Conservation (phyloP, 176 grass and related monocot genomes). For the Oropetium thomaeum region DNA sequence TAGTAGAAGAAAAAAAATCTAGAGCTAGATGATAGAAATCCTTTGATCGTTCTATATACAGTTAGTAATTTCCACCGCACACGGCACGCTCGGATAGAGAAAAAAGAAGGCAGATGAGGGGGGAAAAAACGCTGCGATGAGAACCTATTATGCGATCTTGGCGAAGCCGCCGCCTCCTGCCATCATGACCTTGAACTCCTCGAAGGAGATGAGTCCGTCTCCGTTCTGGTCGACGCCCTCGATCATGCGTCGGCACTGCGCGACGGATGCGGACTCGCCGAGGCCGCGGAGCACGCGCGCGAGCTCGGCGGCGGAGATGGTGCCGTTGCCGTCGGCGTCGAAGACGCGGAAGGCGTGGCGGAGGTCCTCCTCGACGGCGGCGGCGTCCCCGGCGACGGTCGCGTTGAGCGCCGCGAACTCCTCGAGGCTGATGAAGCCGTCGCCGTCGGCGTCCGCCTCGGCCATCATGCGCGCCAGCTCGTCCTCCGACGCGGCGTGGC, state of each 20-base stretch:
- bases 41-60: constrained; percentile 37
- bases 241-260: constrained; percentile 90
- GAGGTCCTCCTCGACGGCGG: constrained; percentile 66
- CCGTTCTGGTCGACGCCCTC: constrained; percentile 83
- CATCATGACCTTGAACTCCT: constrained; percentile 99
- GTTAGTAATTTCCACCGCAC: constrained; percentile 7
- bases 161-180: constrained; percentile 41
- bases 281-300: constrained; percentile 64
- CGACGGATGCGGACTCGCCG: constrained; percentile 70
- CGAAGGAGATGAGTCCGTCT: constrained; percentile 76
- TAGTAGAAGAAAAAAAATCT: constrained; percentile 17
- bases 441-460: constrained; percentile 81
- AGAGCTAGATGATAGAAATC: neutral
- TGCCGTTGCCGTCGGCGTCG: constrained; percentile 73
- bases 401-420: constrained; percentile 82
- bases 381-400: constrained; percentile 26
- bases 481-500: constrained; percentile 57
- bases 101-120: neutral
- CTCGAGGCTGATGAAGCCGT: constrained; percentile 81
- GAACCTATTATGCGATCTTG: constrained; percentile 9
- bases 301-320: constrained; percentile 86
- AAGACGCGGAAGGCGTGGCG: constrained; percentile 81
- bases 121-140: neutral
- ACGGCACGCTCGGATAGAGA: neutral
- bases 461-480: constrained; percentile 87